phyloP scores from a whole-genome alignment of 805 yeast genomes.

The Isabelozyma rhagii region DNA sequence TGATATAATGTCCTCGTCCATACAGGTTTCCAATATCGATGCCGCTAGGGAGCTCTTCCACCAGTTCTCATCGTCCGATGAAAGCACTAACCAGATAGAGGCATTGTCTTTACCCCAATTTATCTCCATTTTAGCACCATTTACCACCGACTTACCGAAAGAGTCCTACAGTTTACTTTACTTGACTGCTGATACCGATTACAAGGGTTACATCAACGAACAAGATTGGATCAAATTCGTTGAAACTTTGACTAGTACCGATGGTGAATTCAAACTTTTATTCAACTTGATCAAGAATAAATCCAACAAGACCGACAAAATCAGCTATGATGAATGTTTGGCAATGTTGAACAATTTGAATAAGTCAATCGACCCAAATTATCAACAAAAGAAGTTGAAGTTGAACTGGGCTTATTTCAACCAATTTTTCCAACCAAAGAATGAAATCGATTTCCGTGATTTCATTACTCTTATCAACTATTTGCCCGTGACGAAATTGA shows the following conservation, averaged over 20 bases:
- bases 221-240: constrained; percentile 76
- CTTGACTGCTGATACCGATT: constrained; percentile 70
- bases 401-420: constrained; percentile 43
- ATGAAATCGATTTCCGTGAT: constrained; percentile 34
- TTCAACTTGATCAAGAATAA: constrained; percentile 17
- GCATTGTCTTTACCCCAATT: constrained; percentile 34
- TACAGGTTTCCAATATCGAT: not conserved
- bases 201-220: constrained; percentile 64
- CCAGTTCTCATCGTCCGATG: constrained; percentile 32
- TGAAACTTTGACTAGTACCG: constrained; percentile 35
- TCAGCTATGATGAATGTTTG: constrained; percentile 34
- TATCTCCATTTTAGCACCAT: constrained; percentile 38
- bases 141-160: constrained; percentile 36
- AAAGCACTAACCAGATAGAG: constrained; percentile 14
- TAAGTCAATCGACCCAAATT: constrained; percentile 37
- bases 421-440: constrained; percentile 37
- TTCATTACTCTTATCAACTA: constrained; percentile 39
- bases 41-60: constrained; percentile 32
- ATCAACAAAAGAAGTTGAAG: constrained; percentile 39
- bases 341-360: constrained; percentile 33
- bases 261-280: constrained; percentile 28
- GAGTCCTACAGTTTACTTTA: constrained; percentile 55
- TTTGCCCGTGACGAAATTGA: constrained; percentile 44
- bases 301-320: constrained; percentile 10
- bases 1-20: not conserved